Percentiles rank a stretch among this genome's conserved stretches.
Evolutionary conservation across 2,329 filamentous ascomycete species (phyloP).

Genomic region (Fusarium annulatum): DNA sequence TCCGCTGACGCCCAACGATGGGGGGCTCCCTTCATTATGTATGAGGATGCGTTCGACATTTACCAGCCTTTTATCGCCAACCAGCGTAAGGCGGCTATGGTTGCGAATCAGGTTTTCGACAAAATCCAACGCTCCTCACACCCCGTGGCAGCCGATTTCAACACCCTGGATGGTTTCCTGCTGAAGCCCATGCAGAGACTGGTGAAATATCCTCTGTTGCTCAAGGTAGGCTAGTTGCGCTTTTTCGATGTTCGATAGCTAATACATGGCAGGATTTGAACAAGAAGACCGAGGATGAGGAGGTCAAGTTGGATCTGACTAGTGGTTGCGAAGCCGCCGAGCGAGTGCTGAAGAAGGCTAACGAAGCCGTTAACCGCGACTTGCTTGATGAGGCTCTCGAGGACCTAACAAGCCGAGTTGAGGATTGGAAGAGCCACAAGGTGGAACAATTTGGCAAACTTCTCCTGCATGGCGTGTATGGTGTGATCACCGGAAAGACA

Average conservation of each 20-base stretch:
- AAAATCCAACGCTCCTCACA: constrained; percentile 82
- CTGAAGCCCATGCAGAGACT: constrained; percentile 96
- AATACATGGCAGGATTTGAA: constrained; percentile 75
- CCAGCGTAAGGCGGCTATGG: constrained; percentile 87
- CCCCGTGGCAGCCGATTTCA: constrained; percentile 85
- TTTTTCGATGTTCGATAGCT: constrained; percentile 29
- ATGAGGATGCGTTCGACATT: constrained; percentile 88
- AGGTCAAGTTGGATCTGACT: constrained; percentile 76
- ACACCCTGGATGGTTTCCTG: constrained; percentile 89
- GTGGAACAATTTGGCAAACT: constrained; percentile 93
- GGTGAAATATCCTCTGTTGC: constrained; percentile 91
- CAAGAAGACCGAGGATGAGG: constrained; percentile 83
- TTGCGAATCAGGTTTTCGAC: constrained; percentile 87
- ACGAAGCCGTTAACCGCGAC: constrained; percentile 90
- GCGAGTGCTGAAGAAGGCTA: constrained; percentile 83
- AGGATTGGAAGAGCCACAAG: constrained; percentile 96
- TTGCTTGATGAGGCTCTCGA: constrained; percentile 84
- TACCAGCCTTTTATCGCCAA: constrained; percentile 99
- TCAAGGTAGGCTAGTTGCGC: constrained; percentile 70
- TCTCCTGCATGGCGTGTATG: constrained; percentile 88
- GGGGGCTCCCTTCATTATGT: constrained; percentile 89
- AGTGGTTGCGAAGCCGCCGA: constrained; percentile 85
- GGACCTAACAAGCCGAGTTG: constrained; percentile 84
- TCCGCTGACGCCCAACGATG: constrained; percentile 83
- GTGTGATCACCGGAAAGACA: constrained; percentile 88